Evolutionary conservation across 75 land plant species (phyloP).

Genomic region (Isoetes taiwanensis): DNA sequence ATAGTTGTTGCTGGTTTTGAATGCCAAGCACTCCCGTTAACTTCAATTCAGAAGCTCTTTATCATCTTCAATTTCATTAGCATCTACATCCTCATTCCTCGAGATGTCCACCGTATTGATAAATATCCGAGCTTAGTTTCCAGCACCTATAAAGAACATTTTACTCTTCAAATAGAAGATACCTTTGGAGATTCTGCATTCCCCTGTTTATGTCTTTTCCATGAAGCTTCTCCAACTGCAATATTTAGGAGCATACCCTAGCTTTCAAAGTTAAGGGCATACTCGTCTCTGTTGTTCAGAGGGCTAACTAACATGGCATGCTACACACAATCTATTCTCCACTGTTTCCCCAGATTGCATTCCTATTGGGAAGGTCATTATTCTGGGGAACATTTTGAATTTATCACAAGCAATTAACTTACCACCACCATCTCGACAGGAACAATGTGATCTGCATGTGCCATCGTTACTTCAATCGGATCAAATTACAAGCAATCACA

Average conservation of each 20-base stretch:
- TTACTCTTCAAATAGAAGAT: not conserved
- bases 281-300: slow-evolving; percentile 51
- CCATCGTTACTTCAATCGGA: slow-evolving; percentile 79
- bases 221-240: slow-evolving; percentile 25
- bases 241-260: slow-evolving; percentile 36
- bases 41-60: slow-evolving; percentile 28
- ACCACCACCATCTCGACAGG: slow-evolving; percentile 95
- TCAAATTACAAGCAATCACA: slow-evolving; percentile 47
- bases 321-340: slow-evolving; percentile 90
- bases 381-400: too few relatives aligned
- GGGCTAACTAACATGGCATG: slow-evolving; percentile 80
- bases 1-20: too few relatives aligned
- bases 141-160: not conserved
- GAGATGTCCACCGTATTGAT: not conserved
- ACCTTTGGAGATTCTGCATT: slow-evolving; percentile 9
- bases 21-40: slow-evolving; percentile 73
- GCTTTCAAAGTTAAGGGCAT: slow-evolving; percentile 20
- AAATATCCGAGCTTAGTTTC: not conserved
- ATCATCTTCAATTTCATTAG: slow-evolving; percentile 25
- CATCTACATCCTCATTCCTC: slow-evolving; percentile 8
- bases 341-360: slow-evolving; percentile 77
- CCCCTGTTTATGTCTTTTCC: slow-evolving; percentile 10
- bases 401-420: too few relatives aligned
- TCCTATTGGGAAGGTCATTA: slow-evolving; percentile 79
- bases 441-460: slow-evolving; percentile 96